Conservation (phyloP, 2,329 filamentous ascomycete genomes). For the Phyllosticta citriasiana region DNA sequence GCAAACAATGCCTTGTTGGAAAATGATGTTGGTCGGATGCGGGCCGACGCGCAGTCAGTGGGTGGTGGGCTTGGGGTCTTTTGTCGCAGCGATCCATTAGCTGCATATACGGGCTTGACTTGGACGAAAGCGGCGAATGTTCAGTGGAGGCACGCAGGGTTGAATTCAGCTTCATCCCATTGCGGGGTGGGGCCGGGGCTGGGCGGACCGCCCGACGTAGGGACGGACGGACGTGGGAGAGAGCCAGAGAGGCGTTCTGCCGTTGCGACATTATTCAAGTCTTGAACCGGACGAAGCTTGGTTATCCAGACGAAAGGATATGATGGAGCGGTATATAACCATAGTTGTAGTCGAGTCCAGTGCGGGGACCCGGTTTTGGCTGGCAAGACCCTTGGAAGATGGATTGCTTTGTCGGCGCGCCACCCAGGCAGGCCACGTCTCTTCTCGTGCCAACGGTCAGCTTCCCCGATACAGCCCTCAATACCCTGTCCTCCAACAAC, state of each 20-base stretch:
- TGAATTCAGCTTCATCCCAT: background rate
- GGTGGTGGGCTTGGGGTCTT: background rate
- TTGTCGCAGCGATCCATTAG: background rate
- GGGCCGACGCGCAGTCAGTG: background rate
- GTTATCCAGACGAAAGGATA: background rate
- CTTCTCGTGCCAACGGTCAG: constrained; percentile 6
- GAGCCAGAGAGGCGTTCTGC: background rate
- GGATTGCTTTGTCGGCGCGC: constrained; percentile 2
- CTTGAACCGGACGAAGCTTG: background rate
- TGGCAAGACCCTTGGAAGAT: constrained; percentile 8
- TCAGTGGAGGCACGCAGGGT: background rate
- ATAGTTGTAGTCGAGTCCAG: background rate
- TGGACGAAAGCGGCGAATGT: background rate
- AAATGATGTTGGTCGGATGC: background rate
- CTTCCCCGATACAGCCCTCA: background rate
- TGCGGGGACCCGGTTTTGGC: background rate
- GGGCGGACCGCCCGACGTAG: too few relatives aligned
- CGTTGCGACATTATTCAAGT: background rate
- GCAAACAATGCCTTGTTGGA: background rate
- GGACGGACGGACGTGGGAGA: background rate
- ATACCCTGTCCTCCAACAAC: constrained; percentile 3
- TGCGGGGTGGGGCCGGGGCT: background rate
- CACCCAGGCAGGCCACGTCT: constrained; percentile 13
- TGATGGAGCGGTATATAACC: background rate
- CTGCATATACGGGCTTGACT: background rate